Conservation (phyloP, 805 yeast species). For the Candida multigemmis region DNA sequence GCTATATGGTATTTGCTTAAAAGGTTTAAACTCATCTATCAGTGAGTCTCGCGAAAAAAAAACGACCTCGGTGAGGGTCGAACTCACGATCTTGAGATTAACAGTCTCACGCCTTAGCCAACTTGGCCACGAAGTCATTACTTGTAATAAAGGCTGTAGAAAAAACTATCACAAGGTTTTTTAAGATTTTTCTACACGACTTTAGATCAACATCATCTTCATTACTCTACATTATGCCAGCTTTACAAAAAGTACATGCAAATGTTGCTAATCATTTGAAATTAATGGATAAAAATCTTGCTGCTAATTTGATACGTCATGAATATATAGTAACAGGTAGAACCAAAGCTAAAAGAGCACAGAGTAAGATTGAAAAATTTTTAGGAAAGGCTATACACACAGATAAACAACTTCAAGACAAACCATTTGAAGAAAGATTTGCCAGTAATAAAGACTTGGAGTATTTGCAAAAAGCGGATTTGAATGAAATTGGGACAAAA, state of each 20-base stretch:
- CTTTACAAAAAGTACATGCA: conserved; percentile 31
- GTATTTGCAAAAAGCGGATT: conserved; percentile 42
- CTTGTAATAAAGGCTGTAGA: no score
- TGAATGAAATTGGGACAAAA: conserved; percentile 41
- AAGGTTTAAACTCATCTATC: no score
- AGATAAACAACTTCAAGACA: conserved; percentile 10
- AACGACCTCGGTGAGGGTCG: conserved; percentile 17
- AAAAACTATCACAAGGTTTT: no score
- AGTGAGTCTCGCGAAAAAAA: no score
- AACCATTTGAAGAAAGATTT: conserved; percentile 7
- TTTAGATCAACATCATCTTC: no score
- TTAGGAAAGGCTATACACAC: conserved; percentile 21
- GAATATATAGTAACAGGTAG: conserved; percentile 34
- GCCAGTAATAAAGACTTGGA: conserved; percentile 9
- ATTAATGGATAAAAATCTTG: conserved; percentile 36
- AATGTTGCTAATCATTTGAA: conserved; percentile 33
- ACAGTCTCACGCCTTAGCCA: conserved; percentile 22
- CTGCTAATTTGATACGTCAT: conserved; percentile 35
- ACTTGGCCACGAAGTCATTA: conserved; percentile 18
- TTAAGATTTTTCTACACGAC: no score
- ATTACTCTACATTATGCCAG: conserved; percentile 18
- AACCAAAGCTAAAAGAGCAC: conserved; percentile 36
- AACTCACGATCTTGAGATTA: conserved; percentile 20
- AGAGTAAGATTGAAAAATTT: conserved; percentile 29
- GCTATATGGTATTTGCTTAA: no score